Evolutionary conservation across 768 basidiomycete genomes (phyloP), one percentile per base, ranked within the genome.

Genomic region (Lentinula sp.): DNA sequence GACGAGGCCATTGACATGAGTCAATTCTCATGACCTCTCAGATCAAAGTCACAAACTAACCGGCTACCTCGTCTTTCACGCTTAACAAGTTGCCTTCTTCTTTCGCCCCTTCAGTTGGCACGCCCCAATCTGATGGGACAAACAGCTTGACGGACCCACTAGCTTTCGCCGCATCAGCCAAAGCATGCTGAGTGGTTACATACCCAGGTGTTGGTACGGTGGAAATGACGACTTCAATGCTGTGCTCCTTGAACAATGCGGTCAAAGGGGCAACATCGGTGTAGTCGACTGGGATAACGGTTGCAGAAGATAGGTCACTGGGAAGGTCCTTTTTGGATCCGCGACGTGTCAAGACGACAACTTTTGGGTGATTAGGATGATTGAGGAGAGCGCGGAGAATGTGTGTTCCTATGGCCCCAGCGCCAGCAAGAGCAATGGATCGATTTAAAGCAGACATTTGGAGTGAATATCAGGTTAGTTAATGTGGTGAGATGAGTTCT

Each of bases 71-170:
- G 23, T 69, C 66, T 59, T 76, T 76, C 8, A 18, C 56, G 55
- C 50, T 32, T 13, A 64, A 52, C 65, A 54, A 16, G 59, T 46
- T 65, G 13, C 21, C 37, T 13, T 73, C 73, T 13, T 40, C 70
- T 34, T 67, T 70, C 2, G 67, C 66, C 2, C 73, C 76, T 28
- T 70, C 69, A 0, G 70, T 76, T 16, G 73, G 68, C 62, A 73
- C 65, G 15, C 76, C 73, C 32, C 64, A 77, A 59, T 77, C 76
- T 16, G 70, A 71, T 8, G 76, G 74, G 15, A 76, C 74, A 51
- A 77, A 76, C 50, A 78, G 37, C 63, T 75, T 73, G 11, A 77
- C 73, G 21, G 40, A 21, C 1, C 68, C 71, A 1, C 73, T 74
- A 37, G 64, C 67, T 58, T 74, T 73, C 28, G 76, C 73, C 6